A percentile compares a stretch with the other conserved stretches of the same genome.
Conservation (phyloP, 2,329 filamentous ascomycete species). For the Penicillium sp. region DNA sequence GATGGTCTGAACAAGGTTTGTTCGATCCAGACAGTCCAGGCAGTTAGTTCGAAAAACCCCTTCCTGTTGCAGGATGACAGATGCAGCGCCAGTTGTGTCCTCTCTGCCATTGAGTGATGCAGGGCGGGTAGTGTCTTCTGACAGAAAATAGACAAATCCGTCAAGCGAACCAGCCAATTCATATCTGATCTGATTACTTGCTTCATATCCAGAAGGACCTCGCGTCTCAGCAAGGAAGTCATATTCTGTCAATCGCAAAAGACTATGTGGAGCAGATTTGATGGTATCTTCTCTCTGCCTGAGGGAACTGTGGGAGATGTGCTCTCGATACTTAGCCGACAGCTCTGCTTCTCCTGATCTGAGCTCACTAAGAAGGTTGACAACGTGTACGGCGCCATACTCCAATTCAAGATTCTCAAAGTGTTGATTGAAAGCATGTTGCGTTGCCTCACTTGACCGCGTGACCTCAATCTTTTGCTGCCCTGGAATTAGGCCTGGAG, state of each 20-base stretch:
- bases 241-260: constrained; percentile 80
- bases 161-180: constrained; percentile 77
- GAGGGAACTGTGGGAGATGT: constrained; percentile 71
- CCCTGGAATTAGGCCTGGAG: constrained; percentile 78
- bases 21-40: constrained; percentile 90
- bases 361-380: constrained; percentile 88
- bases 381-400: constrained; percentile 87
- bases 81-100: constrained; percentile 43
- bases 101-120: constrained; percentile 37
- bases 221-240: constrained; percentile 96
- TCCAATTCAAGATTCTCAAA: constrained; percentile 80
- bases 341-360: constrained; percentile 85
- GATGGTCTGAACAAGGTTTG: constrained; percentile 92
- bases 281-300: constrained; percentile 55
- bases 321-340: constrained; percentile 72
- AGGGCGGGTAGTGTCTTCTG: constrained; percentile 63
- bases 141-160: constrained; percentile 87
- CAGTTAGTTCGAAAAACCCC: constrained; percentile 97
- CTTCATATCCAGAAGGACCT: constrained; percentile 81
- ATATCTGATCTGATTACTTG: constrained; percentile 76
- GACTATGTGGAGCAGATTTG: constrained; percentile 62
- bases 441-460: constrained; percentile 81
- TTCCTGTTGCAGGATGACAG: constrained; percentile 82
- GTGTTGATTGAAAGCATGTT: constrained; percentile 93
- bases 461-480: constrained; percentile 94